phyloP scores from a whole-genome alignment of 192 early-diverging fungal species.

The Coemansia sp. region DNA sequence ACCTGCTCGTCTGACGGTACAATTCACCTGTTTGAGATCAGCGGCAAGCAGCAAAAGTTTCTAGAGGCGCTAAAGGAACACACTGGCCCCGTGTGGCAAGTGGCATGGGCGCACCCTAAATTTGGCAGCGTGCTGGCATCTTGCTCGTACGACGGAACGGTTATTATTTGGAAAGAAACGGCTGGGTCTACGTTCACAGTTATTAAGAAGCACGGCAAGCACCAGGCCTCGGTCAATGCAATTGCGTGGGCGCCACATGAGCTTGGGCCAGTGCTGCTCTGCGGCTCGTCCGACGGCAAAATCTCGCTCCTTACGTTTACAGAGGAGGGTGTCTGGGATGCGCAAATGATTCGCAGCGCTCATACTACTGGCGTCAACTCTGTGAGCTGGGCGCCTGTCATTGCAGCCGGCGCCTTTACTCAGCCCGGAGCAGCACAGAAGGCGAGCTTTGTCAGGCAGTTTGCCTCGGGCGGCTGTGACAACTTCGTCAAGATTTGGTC shows the following conservation, averaged over 20 bases:
- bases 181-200: conserved; percentile 59
- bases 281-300: conserved; percentile 94
- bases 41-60: conserved; percentile 58
- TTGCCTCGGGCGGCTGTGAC: conserved; percentile 95
- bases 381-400: conserved; percentile 93
- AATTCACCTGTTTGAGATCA: conserved; percentile 92
- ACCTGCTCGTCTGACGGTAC: conserved; percentile 97
- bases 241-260: conserved; percentile 98
- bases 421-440: conserved; percentile 35
- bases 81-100: conserved; percentile 99
- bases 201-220: conserved; percentile 80
- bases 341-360: conserved; percentile 70
- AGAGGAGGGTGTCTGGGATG: conserved; percentile 90
- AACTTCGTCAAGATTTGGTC: conserved; percentile 95
- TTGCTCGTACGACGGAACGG: conserved; percentile 94
- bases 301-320: conserved; percentile 92
- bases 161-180: conserved; percentile 95
- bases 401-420: conserved; percentile 63
- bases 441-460: conserved; percentile 68
- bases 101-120: conserved; percentile 99
- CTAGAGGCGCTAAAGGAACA: conserved; percentile 67
- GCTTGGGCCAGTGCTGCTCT: conserved; percentile 87
- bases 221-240: conserved; percentile 96
- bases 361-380: conserved; percentile 93
- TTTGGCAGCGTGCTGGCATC: conserved; percentile 96